Evolutionary conservation across 75 land plant genomes (phyloP), one percentile per base, ranked within the genome.

Genomic region (Picea sitchensis): DNA sequence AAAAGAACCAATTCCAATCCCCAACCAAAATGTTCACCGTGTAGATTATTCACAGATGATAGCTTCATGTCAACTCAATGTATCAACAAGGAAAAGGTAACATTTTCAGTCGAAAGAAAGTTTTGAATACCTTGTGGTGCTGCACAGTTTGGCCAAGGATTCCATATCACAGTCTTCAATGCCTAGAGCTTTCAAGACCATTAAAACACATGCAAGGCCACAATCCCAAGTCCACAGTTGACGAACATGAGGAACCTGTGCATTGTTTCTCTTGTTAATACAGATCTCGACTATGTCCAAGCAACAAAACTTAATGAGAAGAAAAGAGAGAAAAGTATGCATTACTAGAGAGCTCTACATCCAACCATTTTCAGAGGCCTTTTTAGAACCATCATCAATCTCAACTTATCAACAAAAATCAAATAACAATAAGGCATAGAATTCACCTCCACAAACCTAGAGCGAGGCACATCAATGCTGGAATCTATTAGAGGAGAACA

Each of bases 171-270:
- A 86, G 58, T 83, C 78, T 15, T 87, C 80, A 65, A 93, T 84
- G 11, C 95, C 96, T 77, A 93, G 44, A 61, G 94, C 84, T 80
- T 80, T 89, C 80, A 97, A 75, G 77, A 91, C 99, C 99, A 97
- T 97, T 80, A 84, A 68, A 41, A 97, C 96, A 82, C 99, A 97
- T 67, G 99, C 98, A 77, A 97, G 87, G 30, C 99, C 99, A 87
- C 99, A 97, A 81, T 97, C 99, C 99, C 99, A 97, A 76, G 82
- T 79, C 76, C 76, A 84, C 34, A 84, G 82, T 82, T 97, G 99
- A 34, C 88, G 86, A 41, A 95, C 91, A 81, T 97, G 99, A 23
- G 99, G 98, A 47, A 97, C 98, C 99, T 95, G 74, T 54, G 41
- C 0, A 18, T 41, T 38, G 73, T 71, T 69, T 69, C 41, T 14